Conservation (phyloP, 2,329 filamentous ascomycete species). For the Sarocladium kiliense region DNA sequence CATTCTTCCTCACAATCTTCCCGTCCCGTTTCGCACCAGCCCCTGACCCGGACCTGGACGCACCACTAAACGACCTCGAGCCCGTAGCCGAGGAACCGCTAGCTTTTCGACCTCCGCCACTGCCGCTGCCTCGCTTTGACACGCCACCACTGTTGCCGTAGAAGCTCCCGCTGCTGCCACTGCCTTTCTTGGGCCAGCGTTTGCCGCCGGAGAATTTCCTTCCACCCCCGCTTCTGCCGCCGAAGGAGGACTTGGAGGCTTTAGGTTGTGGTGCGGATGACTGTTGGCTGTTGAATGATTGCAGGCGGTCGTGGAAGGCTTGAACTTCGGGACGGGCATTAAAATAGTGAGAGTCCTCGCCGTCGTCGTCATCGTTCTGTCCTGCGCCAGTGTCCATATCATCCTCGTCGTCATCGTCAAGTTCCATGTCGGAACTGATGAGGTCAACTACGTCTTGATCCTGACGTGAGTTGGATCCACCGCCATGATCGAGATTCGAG, state of each 20-base stretch:
- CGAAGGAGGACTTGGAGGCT: neutral
- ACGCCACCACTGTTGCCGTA: constrained; percentile 12
- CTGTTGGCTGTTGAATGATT: constrained; percentile 18
- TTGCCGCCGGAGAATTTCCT: constrained; percentile 23
- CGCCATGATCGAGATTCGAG: constrained; percentile 13
- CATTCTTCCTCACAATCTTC: constrained; percentile 27
- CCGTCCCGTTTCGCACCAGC: neutral
- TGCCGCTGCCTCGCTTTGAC: constrained; percentile 22
- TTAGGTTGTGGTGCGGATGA: neutral
- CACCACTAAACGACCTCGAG: constrained; percentile 12
- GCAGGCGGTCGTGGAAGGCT: constrained; percentile 27
- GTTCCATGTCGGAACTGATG: constrained; percentile 40
- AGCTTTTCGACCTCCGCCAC: constrained; percentile 19
- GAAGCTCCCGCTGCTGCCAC: constrained; percentile 19
- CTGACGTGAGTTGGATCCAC: constrained; percentile 11
- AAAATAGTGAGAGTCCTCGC: constrained; percentile 46
- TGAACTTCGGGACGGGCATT: constrained; percentile 24
- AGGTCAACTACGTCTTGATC: constrained; percentile 48
- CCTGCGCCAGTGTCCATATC: constrained; percentile 31
- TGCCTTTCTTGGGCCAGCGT: constrained; percentile 23
- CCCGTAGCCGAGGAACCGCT: constrained; percentile 21
- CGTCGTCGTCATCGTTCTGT: constrained; percentile 30
- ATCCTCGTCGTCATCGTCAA: constrained; percentile 31
- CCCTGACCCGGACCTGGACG: constrained; percentile 13
- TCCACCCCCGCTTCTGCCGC: constrained; percentile 14